Percentiles rank a stretch among this genome's conserved stretches.
These are phyloP conservation scores for Ascochyta clinopodiicola DNA, from an alignment of 2,329 filamentous ascomycete species.

Conservation along the genomic window DNA sequence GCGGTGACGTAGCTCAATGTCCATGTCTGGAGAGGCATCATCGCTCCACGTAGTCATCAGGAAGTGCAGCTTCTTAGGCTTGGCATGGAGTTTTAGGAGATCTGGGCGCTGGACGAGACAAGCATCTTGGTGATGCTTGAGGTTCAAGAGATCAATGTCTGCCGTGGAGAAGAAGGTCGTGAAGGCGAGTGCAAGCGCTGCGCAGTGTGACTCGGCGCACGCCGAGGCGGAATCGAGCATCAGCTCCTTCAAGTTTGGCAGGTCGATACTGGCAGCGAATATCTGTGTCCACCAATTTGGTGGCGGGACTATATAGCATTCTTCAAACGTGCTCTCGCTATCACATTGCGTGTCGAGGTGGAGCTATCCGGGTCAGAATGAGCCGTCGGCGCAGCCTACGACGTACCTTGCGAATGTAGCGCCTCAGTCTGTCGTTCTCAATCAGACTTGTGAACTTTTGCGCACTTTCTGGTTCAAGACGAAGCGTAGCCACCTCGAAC, in stretches of 20 bases:
- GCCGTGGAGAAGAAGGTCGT: not conserved
- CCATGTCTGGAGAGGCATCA: conserved; percentile 18
- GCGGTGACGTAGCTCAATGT: conserved; percentile 9
- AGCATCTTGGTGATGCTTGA: conserved; percentile 10
- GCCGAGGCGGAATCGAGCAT: conserved; percentile 1
- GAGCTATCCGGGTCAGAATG: not conserved
- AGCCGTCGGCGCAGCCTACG: too few species aligned
- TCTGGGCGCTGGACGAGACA: not conserved
- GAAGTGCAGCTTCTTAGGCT: conserved; percentile 1
- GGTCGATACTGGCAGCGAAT: too few species aligned
- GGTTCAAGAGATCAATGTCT: not conserved
- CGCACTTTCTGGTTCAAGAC: not conserved
- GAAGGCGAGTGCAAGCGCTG: not conserved
- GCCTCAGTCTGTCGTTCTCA: not conserved
- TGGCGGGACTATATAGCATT: not conserved
- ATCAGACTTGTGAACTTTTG: not conserved
- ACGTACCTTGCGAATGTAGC: conserved; percentile 5
- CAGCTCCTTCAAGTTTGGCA: conserved; percentile 4
- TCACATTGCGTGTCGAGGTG: too few species aligned
- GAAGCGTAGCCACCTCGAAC: conserved; percentile 4
- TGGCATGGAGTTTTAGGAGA: not conserved
- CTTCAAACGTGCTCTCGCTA: not conserved
- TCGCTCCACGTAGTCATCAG: conserved; percentile 5
- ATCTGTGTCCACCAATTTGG: not conserved
- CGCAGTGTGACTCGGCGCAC: not conserved